Conservation (phyloP, 176 grass and related monocot species). For the Oryza glumipatula region DNA sequence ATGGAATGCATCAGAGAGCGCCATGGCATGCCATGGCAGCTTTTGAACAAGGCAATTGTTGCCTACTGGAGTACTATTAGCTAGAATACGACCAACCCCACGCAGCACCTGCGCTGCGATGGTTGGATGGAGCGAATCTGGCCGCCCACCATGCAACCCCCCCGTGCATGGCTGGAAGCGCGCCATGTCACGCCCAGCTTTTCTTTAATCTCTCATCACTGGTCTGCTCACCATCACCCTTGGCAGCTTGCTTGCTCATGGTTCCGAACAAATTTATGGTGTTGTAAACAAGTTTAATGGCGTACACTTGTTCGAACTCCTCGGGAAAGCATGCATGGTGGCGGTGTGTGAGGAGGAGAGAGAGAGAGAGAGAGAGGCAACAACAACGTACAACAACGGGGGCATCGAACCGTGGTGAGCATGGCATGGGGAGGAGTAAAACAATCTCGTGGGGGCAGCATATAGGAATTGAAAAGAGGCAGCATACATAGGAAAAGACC, state of each 20-base stretch:
- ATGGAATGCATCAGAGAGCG: slow-evolving; percentile 1
- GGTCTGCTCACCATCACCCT: background rate
- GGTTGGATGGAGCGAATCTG: slow-evolving; percentile 30
- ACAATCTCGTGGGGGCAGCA: slow-evolving; percentile 32
- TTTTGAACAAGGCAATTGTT: slow-evolving; percentile 5
- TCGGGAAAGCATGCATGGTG: slow-evolving; percentile 30
- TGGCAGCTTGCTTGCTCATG: background rate
- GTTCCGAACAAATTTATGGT: too few species aligned
- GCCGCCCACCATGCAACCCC: slow-evolving; percentile 10
- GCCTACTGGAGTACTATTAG: background rate
- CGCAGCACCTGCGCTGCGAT: background rate
- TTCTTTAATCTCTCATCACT: slow-evolving; percentile 5
- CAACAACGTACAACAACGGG: too few species aligned
- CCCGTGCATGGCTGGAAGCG: slow-evolving; percentile 5
- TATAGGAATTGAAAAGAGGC: background rate
- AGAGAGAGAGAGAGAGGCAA: background rate
- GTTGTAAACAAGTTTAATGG: too few species aligned
- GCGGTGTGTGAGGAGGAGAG: background rate
- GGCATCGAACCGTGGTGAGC: slow-evolving; percentile 9
- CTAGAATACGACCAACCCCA: background rate
- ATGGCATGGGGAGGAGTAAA: slow-evolving; percentile 42
- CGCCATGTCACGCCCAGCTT: slow-evolving; percentile 35
- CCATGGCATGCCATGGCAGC: background rate
- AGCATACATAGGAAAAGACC: slow-evolving; percentile 59
- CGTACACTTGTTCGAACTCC: background rate